Base-by-base conservation (phyloP, 1,284 basidiomycete species). In the Mycena sp. region DNA sequence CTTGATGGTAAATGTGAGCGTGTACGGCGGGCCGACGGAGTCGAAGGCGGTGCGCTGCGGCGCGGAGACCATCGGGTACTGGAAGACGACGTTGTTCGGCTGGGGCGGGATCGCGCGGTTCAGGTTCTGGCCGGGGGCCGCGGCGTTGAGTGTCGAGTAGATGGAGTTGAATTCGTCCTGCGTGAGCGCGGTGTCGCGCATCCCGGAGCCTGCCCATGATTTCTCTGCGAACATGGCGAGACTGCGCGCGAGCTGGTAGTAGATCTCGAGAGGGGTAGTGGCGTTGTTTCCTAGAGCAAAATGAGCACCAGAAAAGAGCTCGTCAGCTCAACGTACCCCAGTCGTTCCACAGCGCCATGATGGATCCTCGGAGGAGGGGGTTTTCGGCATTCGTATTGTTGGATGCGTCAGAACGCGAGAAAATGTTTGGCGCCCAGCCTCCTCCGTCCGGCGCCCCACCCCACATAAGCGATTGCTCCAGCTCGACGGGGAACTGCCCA, bases 1-100 rank as follows among this genome's bases (percentile, higher is more conserved):
- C 32, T 62, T 68, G 21, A 82, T 70, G 32, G 71, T 74, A 71
- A 82, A 82, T 10, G 72, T 74, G 19, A 83, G 67, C 9, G 77
- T 80, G 66, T 83, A 83, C 14, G 80, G 81, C 16, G 81, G 81
- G 12, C 81, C 81, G 9, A 83, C 77, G 6, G 81, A 81, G 38
- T 72, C 67, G 55, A 79, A 67, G 4, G 68, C 63, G 0, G 80
- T 81, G 46, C 57, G 38, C 25, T 76, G 67, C 0, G 73, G 70
- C 29, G 63, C 58, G 21, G 70, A 58, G 14, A 75, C 35, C 6
- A 25, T 26, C 21, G 70, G 55, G 50, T 74, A 73, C 4, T 66
- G 41, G 25, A 74, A 77, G 19, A 79, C 66, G 0, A 69, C 26
- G 12, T 71, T 69, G 7, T 69, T 69, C 4, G 68, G 46, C 19